Base-by-base conservation (phyloP, 2,329 filamentous ascomycete genomes). In the Trichoderma breve region DNA sequence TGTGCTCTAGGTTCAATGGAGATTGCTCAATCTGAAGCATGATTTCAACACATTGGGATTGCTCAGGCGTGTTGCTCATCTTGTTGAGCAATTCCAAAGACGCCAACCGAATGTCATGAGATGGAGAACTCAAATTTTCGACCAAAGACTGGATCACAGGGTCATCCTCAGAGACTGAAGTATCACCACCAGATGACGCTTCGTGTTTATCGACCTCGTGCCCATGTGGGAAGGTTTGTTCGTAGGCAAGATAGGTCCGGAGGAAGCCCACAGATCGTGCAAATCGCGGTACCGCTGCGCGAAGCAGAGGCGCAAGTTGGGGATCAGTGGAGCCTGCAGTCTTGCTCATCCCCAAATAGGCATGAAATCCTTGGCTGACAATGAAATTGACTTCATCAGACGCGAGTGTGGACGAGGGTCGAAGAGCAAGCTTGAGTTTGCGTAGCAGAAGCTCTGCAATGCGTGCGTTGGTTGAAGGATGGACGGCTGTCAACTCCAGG, bases 21-120 rank as follows among this genome's bases (percentile, higher is more conserved):
- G 91, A 93, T 74, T 94, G 88, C 80, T 98, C 95, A 18, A 95
- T 90, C 74, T 93, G 88, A 18, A 95, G 86, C 82, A 97, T 95
- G 7, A 90, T 79, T 3, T 82, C 78, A 21, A 83, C 68, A 32
- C 76, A 76, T 24, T 78, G 76, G 2, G 74, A 70, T 5, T 75
- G 73, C n/a, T 78, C 78, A 5, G 76, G 70, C 4, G 67, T 57
- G 21, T 74, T 71, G 36, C 74, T 85, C 18, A 96, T 81, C 43
- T 89, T 84, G 55, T 89, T 86, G 14, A 98, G 82, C 30, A 98
- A 85, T 72, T 90, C 88, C 53, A 99, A 82, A 24, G 93, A 94
- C 9, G 89, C 87, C 11, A 93, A 84, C 53, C 95, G 89, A 66
- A 97, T 84, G 14, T 90, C 85, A 76, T 95, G 92, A 8, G 92